Conservation (phyloP, 176 grass and related monocot genomes). For the Carex parvula region DNA sequence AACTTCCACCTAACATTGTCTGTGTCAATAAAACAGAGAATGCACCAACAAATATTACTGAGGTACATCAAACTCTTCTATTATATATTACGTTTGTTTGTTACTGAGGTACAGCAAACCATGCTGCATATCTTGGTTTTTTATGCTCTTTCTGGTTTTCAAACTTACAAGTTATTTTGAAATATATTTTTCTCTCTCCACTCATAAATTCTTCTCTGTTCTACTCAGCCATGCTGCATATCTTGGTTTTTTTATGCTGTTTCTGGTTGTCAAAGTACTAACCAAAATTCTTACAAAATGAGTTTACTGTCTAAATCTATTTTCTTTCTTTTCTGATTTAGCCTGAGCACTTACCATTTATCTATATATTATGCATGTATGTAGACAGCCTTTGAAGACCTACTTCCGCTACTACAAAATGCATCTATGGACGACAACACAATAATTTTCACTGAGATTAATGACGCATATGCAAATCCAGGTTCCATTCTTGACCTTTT, state of each 20-base stretch:
- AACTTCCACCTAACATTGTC: neutral
- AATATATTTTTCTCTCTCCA: too few species aligned
- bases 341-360: neutral
- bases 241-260: too few species aligned
- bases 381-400: conserved; percentile 11
- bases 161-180: too few species aligned
- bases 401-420: conserved; percentile 16
- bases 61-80: neutral
- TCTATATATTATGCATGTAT: neutral
- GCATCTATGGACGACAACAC: conserved; percentile 33
- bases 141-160: too few species aligned
- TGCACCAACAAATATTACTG: conserved; percentile 9
- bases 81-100: too few species aligned
- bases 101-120: neutral
- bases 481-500: conserved; percentile 25
- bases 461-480: conserved; percentile 12
- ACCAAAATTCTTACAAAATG: neutral
- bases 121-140: too few species aligned
- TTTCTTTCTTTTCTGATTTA: neutral
- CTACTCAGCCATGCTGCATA: too few species aligned
- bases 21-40: neutral
- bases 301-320: neutral
- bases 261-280: too few species aligned
- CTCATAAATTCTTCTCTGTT: too few species aligned
- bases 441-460: conserved; percentile 30